A percentile compares a stretch with the other conserved stretches of the same genome.
Conservation (phyloP, 805 yeast genomes). For the Kazachstania psychrophila region DNA sequence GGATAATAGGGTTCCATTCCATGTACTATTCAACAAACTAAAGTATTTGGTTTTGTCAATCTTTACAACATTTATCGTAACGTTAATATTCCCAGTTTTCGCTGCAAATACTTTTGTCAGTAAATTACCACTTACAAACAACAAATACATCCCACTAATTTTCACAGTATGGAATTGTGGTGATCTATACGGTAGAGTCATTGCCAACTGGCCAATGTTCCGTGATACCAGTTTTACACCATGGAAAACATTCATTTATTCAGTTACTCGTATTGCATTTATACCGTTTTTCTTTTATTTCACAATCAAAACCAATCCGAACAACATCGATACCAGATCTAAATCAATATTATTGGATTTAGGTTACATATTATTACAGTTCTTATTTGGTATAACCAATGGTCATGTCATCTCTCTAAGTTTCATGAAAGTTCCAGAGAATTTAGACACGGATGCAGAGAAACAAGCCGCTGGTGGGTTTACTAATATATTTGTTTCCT, state of each 20-base stretch:
- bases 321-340: background rate
- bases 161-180: constrained; percentile 86
- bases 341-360: constrained; percentile 41
- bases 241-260: constrained; percentile 39
- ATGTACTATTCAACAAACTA: constrained; percentile 51
- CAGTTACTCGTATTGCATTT: constrained; percentile 47
- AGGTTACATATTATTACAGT: constrained; percentile 60
- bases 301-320: constrained; percentile 20
- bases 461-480: constrained; percentile 93
- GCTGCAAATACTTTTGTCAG: constrained; percentile 59
- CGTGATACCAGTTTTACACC: constrained; percentile 16
- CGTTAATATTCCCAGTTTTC: constrained; percentile 79
- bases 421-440: constrained; percentile 64
- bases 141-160: constrained; percentile 62
- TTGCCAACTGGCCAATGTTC: constrained; percentile 39
- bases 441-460: constrained; percentile 52
- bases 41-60: constrained; percentile 59
- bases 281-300: constrained; percentile 68
- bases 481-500: constrained; percentile 66
- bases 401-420: constrained; percentile 78
- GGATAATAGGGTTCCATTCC: constrained; percentile 46
- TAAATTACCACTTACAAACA: constrained; percentile 22
- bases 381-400: constrained; percentile 74
- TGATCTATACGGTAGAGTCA: constrained; percentile 68
- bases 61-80: constrained; percentile 60